Conservation (phyloP, 2,329 filamentous ascomycete genomes). For the Pyrenochaeta sp. region DNA sequence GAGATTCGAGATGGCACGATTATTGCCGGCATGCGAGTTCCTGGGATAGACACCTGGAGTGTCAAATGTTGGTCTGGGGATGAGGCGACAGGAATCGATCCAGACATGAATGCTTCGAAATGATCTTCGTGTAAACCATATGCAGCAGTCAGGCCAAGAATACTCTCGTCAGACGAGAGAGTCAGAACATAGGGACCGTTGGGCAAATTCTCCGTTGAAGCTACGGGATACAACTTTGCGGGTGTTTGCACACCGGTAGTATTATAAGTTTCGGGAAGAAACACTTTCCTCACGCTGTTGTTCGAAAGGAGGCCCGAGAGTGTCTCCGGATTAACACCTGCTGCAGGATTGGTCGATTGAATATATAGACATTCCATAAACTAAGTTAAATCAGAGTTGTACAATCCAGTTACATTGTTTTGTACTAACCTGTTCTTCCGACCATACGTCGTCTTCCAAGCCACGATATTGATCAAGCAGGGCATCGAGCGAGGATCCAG, state of each 20-base stretch:
- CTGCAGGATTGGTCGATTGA: neutral
- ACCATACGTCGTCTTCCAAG: neutral
- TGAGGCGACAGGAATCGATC: constrained; percentile 4
- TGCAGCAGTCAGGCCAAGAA: neutral
- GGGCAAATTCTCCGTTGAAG: neutral
- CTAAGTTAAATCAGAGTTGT: neutral
- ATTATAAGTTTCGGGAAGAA: neutral
- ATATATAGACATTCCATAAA: neutral
- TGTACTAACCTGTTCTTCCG: neutral
- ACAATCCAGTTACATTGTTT: neutral
- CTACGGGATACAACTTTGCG: neutral
- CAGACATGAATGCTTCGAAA: constrained; percentile 4
- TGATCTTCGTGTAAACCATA: neutral
- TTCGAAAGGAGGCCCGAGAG: neutral
- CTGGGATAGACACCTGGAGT: constrained; percentile 11
- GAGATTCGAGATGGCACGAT: constrained; percentile 10
- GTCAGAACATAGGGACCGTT: neutral
- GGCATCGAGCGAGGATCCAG: neutral
- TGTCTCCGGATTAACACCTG: neutral
- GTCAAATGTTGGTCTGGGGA: constrained; percentile 2
- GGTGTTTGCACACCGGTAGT: neutral
- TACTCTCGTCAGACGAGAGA: neutral
- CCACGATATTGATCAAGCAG: neutral
- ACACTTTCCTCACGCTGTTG: neutral
- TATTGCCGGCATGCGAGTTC: constrained; percentile 6